Percentiles rank a stretch among this genome's conserved stretches.
Evolutionary conservation across 331 rosid genomes (phyloP).

Genomic region (Prunus yedoensis): DNA sequence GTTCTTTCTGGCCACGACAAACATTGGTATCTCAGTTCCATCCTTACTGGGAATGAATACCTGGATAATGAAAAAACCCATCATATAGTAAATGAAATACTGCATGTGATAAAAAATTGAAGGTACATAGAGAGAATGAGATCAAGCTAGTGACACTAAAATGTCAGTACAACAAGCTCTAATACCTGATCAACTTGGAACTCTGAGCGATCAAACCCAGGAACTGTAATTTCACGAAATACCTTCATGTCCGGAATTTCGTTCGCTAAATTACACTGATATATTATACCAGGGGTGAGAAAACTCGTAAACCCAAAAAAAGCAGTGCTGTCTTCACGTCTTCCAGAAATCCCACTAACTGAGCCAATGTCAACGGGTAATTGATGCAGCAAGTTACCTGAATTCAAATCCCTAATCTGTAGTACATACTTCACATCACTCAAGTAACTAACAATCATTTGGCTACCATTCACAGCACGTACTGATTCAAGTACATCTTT

Average conservation of each 20-base stretch:
- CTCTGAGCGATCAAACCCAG: slow-evolving; percentile 80
- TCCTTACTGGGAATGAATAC: slow-evolving; percentile 81
- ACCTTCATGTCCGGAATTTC: slow-evolving; percentile 67
- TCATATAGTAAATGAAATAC: not conserved
- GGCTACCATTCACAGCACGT: slow-evolving; percentile 73
- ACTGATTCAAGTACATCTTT: slow-evolving; percentile 89
- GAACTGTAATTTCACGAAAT: slow-evolving; percentile 79
- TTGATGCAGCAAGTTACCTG: slow-evolving; percentile 75
- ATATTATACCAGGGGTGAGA: slow-evolving; percentile 74
- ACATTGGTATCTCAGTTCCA: slow-evolving; percentile 75
- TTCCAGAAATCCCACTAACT: slow-evolving; percentile 61
- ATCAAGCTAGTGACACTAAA: not conserved
- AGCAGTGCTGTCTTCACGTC: slow-evolving; percentile 64
- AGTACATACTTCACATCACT: slow-evolving; percentile 82
- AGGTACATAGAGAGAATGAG: not conserved
- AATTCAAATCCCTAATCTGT: slow-evolving; percentile 78
- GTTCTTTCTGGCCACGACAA: slow-evolving; percentile 64
- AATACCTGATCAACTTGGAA: slow-evolving; percentile 81
- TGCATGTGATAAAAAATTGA: not conserved
- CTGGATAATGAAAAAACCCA: slow-evolving; percentile 42
- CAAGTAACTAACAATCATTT: slow-evolving; percentile 81
- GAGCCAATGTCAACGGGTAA: slow-evolving; percentile 92
- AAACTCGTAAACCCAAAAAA: slow-evolving; percentile 81
- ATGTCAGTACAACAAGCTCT: not conserved
- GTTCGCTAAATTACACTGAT: slow-evolving; percentile 64